A percentile compares a stretch with the other conserved stretches of the same genome.
phyloP scores from a whole-genome alignment of 1,139 yeast genomes.

The Torulaspora pretoriensis region DNA sequence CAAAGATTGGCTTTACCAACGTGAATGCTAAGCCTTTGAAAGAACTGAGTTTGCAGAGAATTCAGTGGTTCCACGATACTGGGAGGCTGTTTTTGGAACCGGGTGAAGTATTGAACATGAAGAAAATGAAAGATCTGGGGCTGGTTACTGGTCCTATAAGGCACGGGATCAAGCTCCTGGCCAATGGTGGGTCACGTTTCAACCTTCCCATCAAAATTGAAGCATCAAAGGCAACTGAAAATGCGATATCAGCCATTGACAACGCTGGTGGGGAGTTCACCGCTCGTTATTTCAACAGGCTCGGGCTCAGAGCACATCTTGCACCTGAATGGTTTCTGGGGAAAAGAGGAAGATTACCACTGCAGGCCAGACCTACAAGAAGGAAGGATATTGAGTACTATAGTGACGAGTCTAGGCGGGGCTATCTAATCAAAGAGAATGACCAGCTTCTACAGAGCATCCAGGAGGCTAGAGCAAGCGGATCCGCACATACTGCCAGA shows the following conservation, averaged over 20 bases:
- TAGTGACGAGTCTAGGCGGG: conserved; percentile 66
- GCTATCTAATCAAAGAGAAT: conserved; percentile 53
- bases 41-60: conserved; percentile 54
- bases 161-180: conserved; percentile 81
- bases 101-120: conserved; percentile 62
- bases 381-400: conserved; percentile 79
- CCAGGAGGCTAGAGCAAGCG: conserved; percentile 25
- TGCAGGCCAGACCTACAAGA: conserved; percentile 80
- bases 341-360: conserved; percentile 74
- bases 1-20: conserved; percentile 82
- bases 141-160: conserved; percentile 64
- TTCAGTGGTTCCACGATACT: conserved; percentile 58
- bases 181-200: conserved; percentile 56
- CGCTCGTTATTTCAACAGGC: conserved; percentile 62
- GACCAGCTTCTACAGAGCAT: conserved; percentile 35
- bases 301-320: conserved; percentile 70
- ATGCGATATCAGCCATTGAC: conserved; percentile 73
- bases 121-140: conserved; percentile 63
- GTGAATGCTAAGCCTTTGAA: conserved; percentile 48
- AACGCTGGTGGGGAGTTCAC: conserved; percentile 66
- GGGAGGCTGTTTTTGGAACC: conserved; percentile 64
- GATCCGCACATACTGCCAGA: conserved; percentile 21
- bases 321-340: conserved; percentile 66
- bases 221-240: conserved; percentile 73
- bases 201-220: conserved; percentile 66